Evolutionary conservation across 768 basidiomycete genomes (phyloP).

Genomic region (Lentinula guzmanii): DNA sequence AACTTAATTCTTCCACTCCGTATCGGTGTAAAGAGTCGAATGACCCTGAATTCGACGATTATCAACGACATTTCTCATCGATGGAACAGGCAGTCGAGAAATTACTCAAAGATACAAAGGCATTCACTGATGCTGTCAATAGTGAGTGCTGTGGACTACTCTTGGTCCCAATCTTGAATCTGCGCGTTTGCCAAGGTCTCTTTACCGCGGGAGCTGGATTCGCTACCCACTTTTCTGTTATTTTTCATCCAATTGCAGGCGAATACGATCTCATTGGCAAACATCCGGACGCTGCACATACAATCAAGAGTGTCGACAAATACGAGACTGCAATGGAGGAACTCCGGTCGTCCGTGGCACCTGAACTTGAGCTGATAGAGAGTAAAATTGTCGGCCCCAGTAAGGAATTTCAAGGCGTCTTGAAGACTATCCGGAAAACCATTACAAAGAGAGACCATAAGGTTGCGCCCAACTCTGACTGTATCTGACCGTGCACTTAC

Average conservation of each 20-base stretch:
- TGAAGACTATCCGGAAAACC: constrained; percentile 89
- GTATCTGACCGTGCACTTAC: background rate
- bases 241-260: constrained; percentile 62
- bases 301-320: constrained; percentile 68
- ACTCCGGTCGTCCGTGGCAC: constrained; percentile 67
- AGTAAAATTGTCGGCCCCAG: constrained; percentile 77
- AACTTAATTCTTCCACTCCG: constrained; percentile 3
- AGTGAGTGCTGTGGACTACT: constrained; percentile 33
- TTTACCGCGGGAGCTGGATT: constrained; percentile 62
- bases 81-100: constrained; percentile 84
- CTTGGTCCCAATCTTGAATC: background rate
- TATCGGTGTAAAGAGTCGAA: constrained; percentile 47
- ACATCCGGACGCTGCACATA: constrained; percentile 71
- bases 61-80: constrained; percentile 65
- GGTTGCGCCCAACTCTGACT: constrained; percentile 31
- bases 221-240: constrained; percentile 52
- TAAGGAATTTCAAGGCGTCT: constrained; percentile 81
- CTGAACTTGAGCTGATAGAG: constrained; percentile 93
- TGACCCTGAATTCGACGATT: constrained; percentile 90
- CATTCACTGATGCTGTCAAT: constrained; percentile 79
- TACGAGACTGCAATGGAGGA: constrained; percentile 80
- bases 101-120: constrained; percentile 85
- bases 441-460: constrained; percentile 98
- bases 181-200: constrained; percentile 36
- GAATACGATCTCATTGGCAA: constrained; percentile 80